phyloP scores from a whole-genome alignment of 2,329 filamentous ascomycete genomes.

The Stachybotrys echinatus region DNA sequence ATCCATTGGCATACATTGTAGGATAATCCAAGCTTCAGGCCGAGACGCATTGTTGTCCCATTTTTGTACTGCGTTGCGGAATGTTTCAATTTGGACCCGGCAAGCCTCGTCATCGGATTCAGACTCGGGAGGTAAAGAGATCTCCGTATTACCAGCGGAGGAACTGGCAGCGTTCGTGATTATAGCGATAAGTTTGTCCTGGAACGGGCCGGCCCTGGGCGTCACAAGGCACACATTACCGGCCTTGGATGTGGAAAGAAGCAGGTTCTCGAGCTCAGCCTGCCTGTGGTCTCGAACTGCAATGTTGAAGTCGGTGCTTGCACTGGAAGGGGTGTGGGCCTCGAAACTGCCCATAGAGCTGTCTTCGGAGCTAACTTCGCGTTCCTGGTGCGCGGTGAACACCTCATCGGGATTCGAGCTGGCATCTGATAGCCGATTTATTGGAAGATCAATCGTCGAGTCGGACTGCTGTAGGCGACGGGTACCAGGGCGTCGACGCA shows the following conservation, averaged over 20 bases:
- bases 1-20: slow-evolving; percentile 40
- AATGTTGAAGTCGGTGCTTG: slow-evolving; percentile 4
- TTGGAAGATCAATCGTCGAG: background rate
- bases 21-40: slow-evolving; percentile 43
- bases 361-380: slow-evolving; percentile 1
- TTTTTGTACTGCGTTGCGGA: slow-evolving; percentile 34
- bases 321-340: slow-evolving; percentile 3
- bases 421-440: background rate
- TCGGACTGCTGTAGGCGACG: background rate
- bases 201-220: slow-evolving; percentile 44
- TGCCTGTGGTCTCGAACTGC: slow-evolving; percentile 4
- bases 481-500: background rate
- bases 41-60: slow-evolving; percentile 24
- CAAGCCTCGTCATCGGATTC: slow-evolving; percentile 32
- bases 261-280: slow-evolving; percentile 26
- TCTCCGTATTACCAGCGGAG: slow-evolving; percentile 25
- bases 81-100: slow-evolving; percentile 33
- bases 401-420: background rate
- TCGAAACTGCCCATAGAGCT: slow-evolving; percentile 1
- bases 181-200: slow-evolving; percentile 43
- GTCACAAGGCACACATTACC: slow-evolving; percentile 36
- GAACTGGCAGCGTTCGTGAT: slow-evolving; percentile 27
- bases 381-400: background rate
- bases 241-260: slow-evolving; percentile 33
- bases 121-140: slow-evolving; percentile 19